A percentile compares a stretch with the other conserved stretches of the same genome.
These are phyloP conservation scores for Populus trichocarpa DNA, from an alignment of 441 rosid genomes.

Conservation along the genomic window DNA sequence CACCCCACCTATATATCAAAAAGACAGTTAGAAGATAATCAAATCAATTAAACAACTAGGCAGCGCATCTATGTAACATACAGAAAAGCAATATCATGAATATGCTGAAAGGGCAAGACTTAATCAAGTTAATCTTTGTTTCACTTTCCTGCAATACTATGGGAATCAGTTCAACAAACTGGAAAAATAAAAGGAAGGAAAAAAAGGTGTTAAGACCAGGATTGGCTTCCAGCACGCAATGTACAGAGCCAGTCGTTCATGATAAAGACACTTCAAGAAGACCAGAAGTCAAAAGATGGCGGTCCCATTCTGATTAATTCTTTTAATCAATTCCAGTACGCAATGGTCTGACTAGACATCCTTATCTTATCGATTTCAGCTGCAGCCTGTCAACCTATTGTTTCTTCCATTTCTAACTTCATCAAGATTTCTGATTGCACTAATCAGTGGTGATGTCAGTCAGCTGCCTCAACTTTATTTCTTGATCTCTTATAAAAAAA, in stretches of 20 bases:
- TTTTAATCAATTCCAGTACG: not conserved
- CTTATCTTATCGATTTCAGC: not conserved
- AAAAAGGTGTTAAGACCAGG: not conserved
- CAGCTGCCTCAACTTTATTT: not conserved
- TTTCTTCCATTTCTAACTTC: not conserved
- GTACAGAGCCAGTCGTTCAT: not conserved
- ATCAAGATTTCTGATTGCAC: not conserved
- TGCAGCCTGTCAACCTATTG: not conserved
- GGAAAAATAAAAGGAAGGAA: not conserved
- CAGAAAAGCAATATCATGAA: not conserved
- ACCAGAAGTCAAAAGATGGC: too few relatives aligned
- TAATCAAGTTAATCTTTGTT: constrained; percentile 19
- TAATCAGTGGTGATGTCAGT: not conserved
- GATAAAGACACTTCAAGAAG: not conserved
- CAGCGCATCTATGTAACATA: not conserved
- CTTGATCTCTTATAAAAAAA: not conserved
- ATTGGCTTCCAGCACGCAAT: not conserved
- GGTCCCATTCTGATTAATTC: not conserved
- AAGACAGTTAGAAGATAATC: constrained; percentile 27
- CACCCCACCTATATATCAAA: constrained; percentile 62
- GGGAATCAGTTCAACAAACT: too few relatives aligned
- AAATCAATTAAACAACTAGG: not conserved
- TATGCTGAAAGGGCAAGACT: constrained; percentile 29
- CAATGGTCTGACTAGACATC: not conserved
- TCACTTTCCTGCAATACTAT: too few relatives aligned